Conservation (phyloP, 208 protist species). For the Trypanosoma scelopori region DNA sequence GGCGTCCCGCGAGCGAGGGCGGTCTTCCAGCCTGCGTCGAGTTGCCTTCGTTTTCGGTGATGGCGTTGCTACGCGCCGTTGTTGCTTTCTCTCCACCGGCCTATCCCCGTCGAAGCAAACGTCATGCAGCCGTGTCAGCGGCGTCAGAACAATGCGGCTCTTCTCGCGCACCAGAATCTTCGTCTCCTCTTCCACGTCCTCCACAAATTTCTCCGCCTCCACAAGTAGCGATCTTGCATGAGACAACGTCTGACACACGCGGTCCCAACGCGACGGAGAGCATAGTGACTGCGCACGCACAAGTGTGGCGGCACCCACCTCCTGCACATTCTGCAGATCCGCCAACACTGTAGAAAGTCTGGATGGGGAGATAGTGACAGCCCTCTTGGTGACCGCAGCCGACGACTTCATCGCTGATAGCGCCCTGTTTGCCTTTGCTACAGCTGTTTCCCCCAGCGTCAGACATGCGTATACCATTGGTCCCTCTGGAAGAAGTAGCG, state of each 20-base stretch:
- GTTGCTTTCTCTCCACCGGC: too few species aligned
- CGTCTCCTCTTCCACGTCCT: slow-evolving; percentile 1
- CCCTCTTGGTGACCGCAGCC: too few species aligned
- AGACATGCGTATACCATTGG: slow-evolving; percentile 5
- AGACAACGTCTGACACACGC: neutral
- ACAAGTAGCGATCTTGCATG: slow-evolving; percentile 1
- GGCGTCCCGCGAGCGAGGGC: neutral
- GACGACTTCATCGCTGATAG: neutral
- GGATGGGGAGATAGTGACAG: neutral
- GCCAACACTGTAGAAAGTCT: neutral
- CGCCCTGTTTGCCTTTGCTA: neutral
- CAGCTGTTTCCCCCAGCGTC: neutral
- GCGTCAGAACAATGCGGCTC: slow-evolving; percentile 4
- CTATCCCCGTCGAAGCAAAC: neutral
- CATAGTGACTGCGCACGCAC: neutral
- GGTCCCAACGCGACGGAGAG: slow-evolving; percentile 6
- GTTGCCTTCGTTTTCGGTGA: neutral
- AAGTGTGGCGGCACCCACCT: neutral
- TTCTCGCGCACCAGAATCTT: slow-evolving; percentile 2
- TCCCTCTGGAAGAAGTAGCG: slow-evolving; percentile 12
- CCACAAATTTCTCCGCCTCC: slow-evolving; percentile 1
- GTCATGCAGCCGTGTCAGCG: neutral
- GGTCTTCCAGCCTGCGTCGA: too few species aligned
- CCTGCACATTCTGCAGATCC: neutral
- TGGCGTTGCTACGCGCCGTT: neutral